These are phyloP conservation scores for Globisporangium solare DNA, from an alignment of 352 stramenopile species.

Conservation along the genomic window DNA sequence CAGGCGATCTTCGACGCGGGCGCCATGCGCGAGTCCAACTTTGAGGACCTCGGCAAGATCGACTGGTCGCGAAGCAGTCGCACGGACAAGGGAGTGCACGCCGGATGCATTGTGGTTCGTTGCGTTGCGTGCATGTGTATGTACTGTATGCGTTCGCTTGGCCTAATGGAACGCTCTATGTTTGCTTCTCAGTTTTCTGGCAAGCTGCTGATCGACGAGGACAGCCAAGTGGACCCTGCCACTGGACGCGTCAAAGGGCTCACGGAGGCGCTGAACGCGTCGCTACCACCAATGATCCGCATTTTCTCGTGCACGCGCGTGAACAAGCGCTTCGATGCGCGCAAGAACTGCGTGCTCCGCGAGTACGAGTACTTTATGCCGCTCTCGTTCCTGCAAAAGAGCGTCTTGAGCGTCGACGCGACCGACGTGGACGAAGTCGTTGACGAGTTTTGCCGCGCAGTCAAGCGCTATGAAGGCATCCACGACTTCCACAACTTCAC, in stretches of 20 bases:
- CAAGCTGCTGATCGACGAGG: slow-evolving; percentile 84
- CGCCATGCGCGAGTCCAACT: slow-evolving; percentile 86
- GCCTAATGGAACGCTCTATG: no score
- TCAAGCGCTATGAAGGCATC: slow-evolving; percentile 78
- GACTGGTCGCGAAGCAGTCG: slow-evolving; percentile 87
- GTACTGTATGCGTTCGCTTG: background rate
- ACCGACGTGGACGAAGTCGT: slow-evolving; percentile 40
- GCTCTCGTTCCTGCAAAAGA: slow-evolving; percentile 61
- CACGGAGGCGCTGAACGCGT: slow-evolving; percentile 65
- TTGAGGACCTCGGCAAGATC: slow-evolving; percentile 84
- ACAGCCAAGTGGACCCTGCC: slow-evolving; percentile 45
- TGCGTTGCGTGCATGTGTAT: background rate
- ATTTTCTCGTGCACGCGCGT: slow-evolving; percentile 87
- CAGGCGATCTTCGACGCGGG: slow-evolving; percentile 71
- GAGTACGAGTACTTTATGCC: slow-evolving; percentile 92
- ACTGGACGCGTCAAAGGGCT: slow-evolving; percentile 59
- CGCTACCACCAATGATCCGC: slow-evolving; percentile 74
- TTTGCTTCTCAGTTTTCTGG: slow-evolving; percentile 58
- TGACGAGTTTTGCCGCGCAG: slow-evolving; percentile 36
- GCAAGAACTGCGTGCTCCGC: slow-evolving; percentile 81
- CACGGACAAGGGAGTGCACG: slow-evolving; percentile 92
- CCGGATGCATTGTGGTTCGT: slow-evolving; percentile 84
- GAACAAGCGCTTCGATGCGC: slow-evolving; percentile 87
- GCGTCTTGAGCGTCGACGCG: slow-evolving; percentile 20
- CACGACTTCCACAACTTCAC: slow-evolving; percentile 92